phyloP scores from a whole-genome alignment of 2,329 filamentous ascomycete species.

The Beauveria bassiana region DNA sequence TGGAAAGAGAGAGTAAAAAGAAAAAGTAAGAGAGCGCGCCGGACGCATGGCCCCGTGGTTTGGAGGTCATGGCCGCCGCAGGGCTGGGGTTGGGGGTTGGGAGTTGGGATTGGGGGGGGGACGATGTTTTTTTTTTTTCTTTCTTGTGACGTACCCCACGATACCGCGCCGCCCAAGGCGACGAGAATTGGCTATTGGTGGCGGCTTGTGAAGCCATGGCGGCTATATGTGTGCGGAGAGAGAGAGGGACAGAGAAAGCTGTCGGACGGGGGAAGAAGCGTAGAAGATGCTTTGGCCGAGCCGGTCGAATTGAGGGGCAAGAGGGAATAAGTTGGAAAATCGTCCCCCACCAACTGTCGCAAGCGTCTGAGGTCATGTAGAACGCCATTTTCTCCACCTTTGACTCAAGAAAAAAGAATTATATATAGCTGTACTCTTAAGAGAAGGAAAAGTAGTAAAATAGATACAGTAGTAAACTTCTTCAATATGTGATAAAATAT shows the following conservation, averaged over 20 bases:
- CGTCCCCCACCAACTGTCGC: too few species aligned
- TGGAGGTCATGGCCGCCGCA: background rate
- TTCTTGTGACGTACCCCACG: constrained; percentile 6
- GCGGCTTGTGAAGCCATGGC: constrained; percentile 6
- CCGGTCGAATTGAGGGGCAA: background rate
- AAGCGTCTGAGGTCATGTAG: too few species aligned
- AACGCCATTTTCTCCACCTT: too few species aligned
- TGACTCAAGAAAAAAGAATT: too few species aligned
- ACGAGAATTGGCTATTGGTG: background rate
- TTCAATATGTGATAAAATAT: too few species aligned
- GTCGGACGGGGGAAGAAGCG: background rate
- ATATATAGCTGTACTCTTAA: too few species aligned
- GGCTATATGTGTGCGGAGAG: background rate
- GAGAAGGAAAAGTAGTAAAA: accelerated
- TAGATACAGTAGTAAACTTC: too few species aligned
- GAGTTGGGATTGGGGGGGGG: background rate
- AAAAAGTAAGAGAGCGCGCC: background rate
- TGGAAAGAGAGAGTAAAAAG: background rate
- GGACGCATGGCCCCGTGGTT: too few species aligned
- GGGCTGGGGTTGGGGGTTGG: background rate
- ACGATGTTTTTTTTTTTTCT: background rate
- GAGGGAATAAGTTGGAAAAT: background rate
- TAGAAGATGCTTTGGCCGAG: too few species aligned
- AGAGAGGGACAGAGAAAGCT: background rate
- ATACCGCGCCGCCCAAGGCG: constrained; percentile 8